Evolutionary conservation across 2,329 filamentous ascomycete genomes (phyloP).

Genomic region (Trichoderma brevicompactum): DNA sequence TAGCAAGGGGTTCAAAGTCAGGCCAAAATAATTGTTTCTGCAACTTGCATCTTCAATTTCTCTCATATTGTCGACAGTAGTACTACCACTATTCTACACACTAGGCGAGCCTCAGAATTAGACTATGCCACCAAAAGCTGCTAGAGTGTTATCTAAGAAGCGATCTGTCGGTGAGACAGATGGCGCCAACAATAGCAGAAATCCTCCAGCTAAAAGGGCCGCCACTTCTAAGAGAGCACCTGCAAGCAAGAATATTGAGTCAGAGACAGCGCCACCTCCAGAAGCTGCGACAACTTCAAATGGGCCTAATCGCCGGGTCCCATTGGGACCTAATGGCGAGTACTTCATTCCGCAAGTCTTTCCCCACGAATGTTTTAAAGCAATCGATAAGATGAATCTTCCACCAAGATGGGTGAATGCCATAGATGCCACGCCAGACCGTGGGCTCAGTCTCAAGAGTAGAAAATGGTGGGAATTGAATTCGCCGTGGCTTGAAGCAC

Average conservation of each 20-base stretch:
- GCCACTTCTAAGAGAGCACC: constrained; percentile 11
- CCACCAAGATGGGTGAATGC: constrained; percentile 27
- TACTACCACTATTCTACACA: too few species aligned
- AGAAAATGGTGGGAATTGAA: constrained; percentile 35
- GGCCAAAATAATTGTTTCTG: too few species aligned
- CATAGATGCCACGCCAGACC: constrained; percentile 33
- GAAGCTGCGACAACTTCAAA: not conserved
- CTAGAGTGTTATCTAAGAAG: not conserved
- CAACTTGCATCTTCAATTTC: too few species aligned
- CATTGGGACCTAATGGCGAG: constrained; percentile 31
- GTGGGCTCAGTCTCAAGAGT: constrained; percentile 30
- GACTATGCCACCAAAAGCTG: constrained; percentile 35
- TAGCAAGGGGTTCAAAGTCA: not conserved
- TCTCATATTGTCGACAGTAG: too few species aligned
- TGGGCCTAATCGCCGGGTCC: constrained; percentile 12
- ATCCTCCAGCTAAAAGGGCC: constrained; percentile 1
- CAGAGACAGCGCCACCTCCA: not conserved
- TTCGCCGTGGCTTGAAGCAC: constrained; percentile 31
- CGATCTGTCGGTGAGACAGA: not conserved
- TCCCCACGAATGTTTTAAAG: constrained; percentile 29
- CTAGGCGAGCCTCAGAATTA: constrained; percentile 30
- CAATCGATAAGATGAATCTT: constrained; percentile 29
- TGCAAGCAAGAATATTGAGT: not conserved
- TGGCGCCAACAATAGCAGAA: not conserved
- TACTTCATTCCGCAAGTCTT: constrained; percentile 31